phyloP scores from a whole-genome alignment of 192 early-diverging fungal species.

The Linnemannia schmuckeri region DNA sequence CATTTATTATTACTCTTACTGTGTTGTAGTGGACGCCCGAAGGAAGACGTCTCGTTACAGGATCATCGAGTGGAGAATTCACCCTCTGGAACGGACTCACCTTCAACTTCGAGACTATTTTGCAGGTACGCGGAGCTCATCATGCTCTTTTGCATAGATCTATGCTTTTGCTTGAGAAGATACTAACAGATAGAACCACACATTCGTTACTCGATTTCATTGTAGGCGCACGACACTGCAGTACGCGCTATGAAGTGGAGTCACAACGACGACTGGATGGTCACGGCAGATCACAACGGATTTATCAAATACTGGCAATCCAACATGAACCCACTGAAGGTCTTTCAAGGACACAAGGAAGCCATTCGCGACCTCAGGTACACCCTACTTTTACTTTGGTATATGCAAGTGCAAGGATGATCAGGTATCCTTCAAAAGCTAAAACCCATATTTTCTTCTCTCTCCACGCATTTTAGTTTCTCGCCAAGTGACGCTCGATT shows the following conservation, averaged over 20 bases:
- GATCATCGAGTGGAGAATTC: constrained; percentile 94
- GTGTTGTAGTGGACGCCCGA: constrained; percentile 93
- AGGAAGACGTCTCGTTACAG: constrained; percentile 93
- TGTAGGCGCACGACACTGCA: constrained; percentile 91
- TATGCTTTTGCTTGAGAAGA: not conserved
- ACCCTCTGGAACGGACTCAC: constrained; percentile 98
- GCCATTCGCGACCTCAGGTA: constrained; percentile 89
- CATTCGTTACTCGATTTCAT: not conserved
- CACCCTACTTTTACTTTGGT: not conserved
- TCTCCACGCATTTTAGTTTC: constrained; percentile 68
- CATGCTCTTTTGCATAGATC: not conserved
- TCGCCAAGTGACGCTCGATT: constrained; percentile 93
- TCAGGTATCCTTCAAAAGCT: no score
- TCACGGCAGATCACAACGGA: constrained; percentile 92
- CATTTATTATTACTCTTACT: not conserved
- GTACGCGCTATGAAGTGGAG: constrained; percentile 97
- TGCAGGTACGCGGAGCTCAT: constrained; percentile 69
- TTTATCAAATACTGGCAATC: constrained; percentile 98
- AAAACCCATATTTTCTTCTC: not conserved
- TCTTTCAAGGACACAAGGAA: constrained; percentile 89
- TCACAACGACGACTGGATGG: constrained; percentile 95
- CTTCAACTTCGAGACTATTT: constrained; percentile 98
- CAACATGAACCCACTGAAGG: constrained; percentile 94
- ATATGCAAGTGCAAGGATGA: not conserved
- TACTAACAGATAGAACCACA: not conserved